Evolutionary conservation across 495 filamentous ascomycete genomes (phyloP), one percentile per base, ranked within the genome.

Genomic region (Copromyces sp.): DNA sequence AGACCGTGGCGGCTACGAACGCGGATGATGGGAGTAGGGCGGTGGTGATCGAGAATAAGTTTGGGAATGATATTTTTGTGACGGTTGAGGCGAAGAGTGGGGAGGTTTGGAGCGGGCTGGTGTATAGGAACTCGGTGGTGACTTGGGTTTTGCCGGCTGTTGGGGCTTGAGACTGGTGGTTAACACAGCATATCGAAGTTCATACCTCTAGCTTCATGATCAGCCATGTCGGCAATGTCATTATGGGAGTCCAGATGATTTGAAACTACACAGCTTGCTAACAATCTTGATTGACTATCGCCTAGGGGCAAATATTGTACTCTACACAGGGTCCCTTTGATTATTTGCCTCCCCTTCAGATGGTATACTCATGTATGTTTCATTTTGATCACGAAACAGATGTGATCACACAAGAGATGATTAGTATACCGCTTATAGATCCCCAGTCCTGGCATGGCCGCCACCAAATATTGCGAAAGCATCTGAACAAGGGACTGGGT

Each of bases 1-100:
- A 88, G 77, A 83, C 81, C 32, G 82, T 87, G 6, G 86, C 84
- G 2, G 83, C 85, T 29, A 72, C 84, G 73, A 88, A 87, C 70
- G 84, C 86, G 0, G 85, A 88, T 65, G 53, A 65, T 78, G 84
- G 84, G 17, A 81, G 82, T 16, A 83, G 84, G 38, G 82, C 85
- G 8, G 83, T 87, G 16, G 86, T 87, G 17, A 82, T 88, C 68
- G 84, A 87, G 79, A 88, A 88, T 73, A 84, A 80, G 2, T 87
- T 86, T 68, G 75, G 74, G 29, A 86, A 87, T 32, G 84, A 86
- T 68, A 61, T 87, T 40, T 86, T 85, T 73, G 73, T 88, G 35
- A 84, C 82, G 1, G 69, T 87, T 1, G 77, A 77, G 3, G 82
- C 82, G 1, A 71, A 73, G 20, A 83, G 82, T 39, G 86, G 85